These are phyloP conservation scores for Pichia deserticola DNA, from an alignment of 805 yeast species.

Conservation along the genomic window DNA sequence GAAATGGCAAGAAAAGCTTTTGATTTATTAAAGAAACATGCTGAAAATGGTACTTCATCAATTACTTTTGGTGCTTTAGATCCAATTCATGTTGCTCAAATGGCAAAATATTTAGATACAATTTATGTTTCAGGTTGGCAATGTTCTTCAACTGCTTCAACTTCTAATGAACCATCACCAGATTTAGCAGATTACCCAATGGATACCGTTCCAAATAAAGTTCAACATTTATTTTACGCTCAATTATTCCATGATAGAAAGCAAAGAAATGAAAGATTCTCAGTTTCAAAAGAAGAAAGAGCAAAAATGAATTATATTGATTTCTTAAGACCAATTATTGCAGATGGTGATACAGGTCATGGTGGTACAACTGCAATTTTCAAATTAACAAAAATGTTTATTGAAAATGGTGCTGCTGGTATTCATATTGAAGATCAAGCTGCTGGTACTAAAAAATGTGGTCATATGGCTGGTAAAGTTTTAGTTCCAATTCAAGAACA, in stretches of 20 bases:
- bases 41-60: slow-evolving; percentile 62
- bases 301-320: slow-evolving; percentile 68
- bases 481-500: slow-evolving; percentile 97
- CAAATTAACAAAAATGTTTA: slow-evolving; percentile 90
- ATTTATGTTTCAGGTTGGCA: slow-evolving; percentile 98
- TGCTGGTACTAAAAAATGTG: slow-evolving; percentile 97
- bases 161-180: slow-evolving; percentile 96
- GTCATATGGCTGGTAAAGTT: slow-evolving; percentile 98
- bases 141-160: slow-evolving; percentile 95
- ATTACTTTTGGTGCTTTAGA: slow-evolving; percentile 94
- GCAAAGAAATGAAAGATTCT: slow-evolving; percentile 79
- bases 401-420: slow-evolving; percentile 98
- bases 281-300: slow-evolving; percentile 55
- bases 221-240: slow-evolving; percentile 93
- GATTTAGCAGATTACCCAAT: slow-evolving; percentile 98
- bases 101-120: slow-evolving; percentile 92
- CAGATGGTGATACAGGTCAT: slow-evolving; percentile 98
- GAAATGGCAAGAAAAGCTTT: slow-evolving; percentile 77
- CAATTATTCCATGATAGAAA: slow-evolving; percentile 96
- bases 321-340: slow-evolving; percentile 88
- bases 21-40: slow-evolving; percentile 64
- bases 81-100: slow-evolving; percentile 91
- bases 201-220: slow-evolving; percentile 98
- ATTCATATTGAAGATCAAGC: slow-evolving; percentile 99
- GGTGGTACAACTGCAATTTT: slow-evolving; percentile 97